A percentile compares a stretch with the other conserved stretches of the same genome.
These are phyloP conservation scores for Hansenula anomala DNA, from an alignment of 1,139 yeast genomes.

Conservation along the genomic window DNA sequence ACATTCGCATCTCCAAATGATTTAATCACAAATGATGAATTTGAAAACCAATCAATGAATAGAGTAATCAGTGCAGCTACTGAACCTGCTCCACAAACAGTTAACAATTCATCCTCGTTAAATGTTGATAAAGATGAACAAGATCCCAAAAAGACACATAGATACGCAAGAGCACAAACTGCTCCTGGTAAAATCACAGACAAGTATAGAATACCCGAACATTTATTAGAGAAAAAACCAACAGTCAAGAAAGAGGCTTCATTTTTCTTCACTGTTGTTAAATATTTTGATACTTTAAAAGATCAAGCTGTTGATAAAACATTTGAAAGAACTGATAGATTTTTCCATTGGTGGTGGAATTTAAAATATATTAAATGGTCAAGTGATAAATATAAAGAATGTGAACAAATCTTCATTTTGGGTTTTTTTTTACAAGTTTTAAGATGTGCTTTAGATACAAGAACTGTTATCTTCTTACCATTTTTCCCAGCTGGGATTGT, in stretches of 20 bases:
- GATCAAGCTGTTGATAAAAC: constrained; percentile 14
- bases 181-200: constrained; percentile 5
- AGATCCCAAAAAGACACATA: constrained; percentile 1
- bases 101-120: not conserved
- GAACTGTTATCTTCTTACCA: constrained; percentile 15
- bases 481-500: constrained; percentile 20
- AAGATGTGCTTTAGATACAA: constrained; percentile 14
- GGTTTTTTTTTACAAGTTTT: constrained; percentile 15
- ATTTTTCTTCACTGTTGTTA: constrained; percentile 14
- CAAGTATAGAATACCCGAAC: constrained; percentile 10
- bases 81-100: not conserved
- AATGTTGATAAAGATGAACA: not conserved
- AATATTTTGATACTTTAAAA: constrained; percentile 13
- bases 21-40: not conserved
- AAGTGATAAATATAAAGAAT: constrained; percentile 6
- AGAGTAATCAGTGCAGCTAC: constrained; percentile 2
- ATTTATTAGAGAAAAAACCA: constrained; percentile 10
- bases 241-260: constrained; percentile 18
- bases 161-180: constrained; percentile 10
- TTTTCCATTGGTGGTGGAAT: constrained; percentile 13
- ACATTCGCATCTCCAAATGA: constrained; percentile 1
- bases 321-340: constrained; percentile 10
- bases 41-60: constrained; percentile 1
- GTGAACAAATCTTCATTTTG: constrained; percentile 11
- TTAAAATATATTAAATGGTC: constrained; percentile 5